Percentiles rank a stretch among this genome's conserved stretches.
Conservation (phyloP, 768 basidiomycete genomes). For the Psilocybe cubensis region DNA sequence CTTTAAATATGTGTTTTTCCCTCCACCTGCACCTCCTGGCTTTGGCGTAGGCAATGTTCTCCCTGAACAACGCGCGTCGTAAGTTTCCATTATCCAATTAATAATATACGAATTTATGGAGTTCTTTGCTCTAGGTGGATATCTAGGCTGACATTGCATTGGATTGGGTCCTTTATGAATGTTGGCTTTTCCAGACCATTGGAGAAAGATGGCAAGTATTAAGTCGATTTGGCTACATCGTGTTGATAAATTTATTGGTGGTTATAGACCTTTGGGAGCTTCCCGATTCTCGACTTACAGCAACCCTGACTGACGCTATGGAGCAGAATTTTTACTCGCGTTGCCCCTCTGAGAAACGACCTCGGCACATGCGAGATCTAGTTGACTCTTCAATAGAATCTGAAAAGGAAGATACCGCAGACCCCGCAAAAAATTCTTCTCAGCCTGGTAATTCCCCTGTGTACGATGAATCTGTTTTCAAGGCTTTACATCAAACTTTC, state of each 20-base stretch:
- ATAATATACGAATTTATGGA: too few species aligned
- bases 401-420: slow-evolving; percentile 8
- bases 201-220: slow-evolving; percentile 52
- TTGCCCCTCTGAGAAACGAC: slow-evolving; percentile 53
- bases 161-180: slow-evolving; percentile 55
- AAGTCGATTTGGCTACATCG: neutral
- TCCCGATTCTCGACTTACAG: slow-evolving; percentile 40
- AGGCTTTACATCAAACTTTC: slow-evolving; percentile 51
- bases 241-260: neutral
- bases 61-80: slow-evolving; percentile 46
- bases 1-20: slow-evolving; percentile 38
- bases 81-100: slow-evolving; percentile 24
- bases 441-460: slow-evolving; percentile 11
- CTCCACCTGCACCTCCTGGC: slow-evolving; percentile 50
- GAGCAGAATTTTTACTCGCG: slow-evolving; percentile 52
- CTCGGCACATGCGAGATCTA: slow-evolving; percentile 31
- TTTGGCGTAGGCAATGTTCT: slow-evolving; percentile 51
- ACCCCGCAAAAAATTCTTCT: neutral
- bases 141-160: slow-evolving; percentile 52
- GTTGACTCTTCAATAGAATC: neutral
- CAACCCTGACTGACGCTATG: slow-evolving; percentile 40
- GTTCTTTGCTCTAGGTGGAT: slow-evolving; percentile 32
- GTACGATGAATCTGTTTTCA: slow-evolving; percentile 54
- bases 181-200: slow-evolving; percentile 64
- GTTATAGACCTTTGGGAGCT: slow-evolving; percentile 57